Evolutionary conservation across 1,284 basidiomycete genomes (phyloP), one percentile per base, ranked within the genome.

Genomic region (Tremellales sp.): DNA sequence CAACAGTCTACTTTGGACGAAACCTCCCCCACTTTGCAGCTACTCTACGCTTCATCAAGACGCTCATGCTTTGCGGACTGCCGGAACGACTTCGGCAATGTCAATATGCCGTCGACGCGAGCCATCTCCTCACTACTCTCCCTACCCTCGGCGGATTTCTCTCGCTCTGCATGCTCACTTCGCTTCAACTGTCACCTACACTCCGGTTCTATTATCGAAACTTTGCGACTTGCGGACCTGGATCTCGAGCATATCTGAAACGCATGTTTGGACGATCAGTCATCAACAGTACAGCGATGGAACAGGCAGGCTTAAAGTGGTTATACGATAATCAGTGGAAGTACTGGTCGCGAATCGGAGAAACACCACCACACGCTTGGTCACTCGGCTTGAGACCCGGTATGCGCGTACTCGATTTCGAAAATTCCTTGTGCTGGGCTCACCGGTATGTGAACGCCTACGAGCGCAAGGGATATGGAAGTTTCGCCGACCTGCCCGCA

Each of bases 351-450:
- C 49, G 62, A 17, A 43, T 67, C 1, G 58, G 57, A 6, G 46
- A 52, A 26, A 55, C 58, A 43, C 62, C 64, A 11, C 62, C 61
- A 4, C 55, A 65, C 44, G 64, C 55, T n/a, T 50, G 43, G 44
- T 43, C 52, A 25, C 13, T 54, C 8, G 64, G 62, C 2, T 33
- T 63, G 6, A 46, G 56, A 40, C 62, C 64, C 3, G 64, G 64
- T 2, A 56, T 67, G 58, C 53, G 62, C 21, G 60, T 60, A 3
- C 49, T 67, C 12, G 62, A 65, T 46, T 36, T 63, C 35, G 64
- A 65, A 43, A 67, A 65, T 45, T 53, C 64, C 1, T 48, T 67
- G n/a, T 67, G 64, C 39, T 67, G 64, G 64, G 49, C 45, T 36
- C 61, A 65, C 47, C 58, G 64, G 1, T 67, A 67, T 46, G 57